phyloP scores from a whole-genome alignment of 306 rosid genomes.

The Castanopsis chinensis region DNA sequence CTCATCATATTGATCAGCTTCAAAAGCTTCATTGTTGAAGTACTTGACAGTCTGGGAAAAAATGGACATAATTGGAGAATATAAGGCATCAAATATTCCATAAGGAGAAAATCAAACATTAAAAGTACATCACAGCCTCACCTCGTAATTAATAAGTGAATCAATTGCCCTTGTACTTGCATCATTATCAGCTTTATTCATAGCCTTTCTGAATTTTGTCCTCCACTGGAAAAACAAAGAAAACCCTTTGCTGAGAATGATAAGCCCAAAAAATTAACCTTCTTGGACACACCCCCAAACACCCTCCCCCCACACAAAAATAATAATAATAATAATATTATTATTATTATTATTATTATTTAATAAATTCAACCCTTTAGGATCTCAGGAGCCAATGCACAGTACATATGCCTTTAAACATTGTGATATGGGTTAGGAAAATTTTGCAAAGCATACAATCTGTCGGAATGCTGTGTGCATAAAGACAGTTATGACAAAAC shows the following conservation, averaged over 20 bases:
- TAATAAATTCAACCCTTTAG: background rate
- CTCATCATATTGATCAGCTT: slow-evolving; percentile 70
- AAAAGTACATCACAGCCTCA: slow-evolving; percentile 25
- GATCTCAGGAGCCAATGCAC: background rate
- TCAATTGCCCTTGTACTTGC: slow-evolving; percentile 84
- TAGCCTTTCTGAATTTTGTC: slow-evolving; percentile 90
- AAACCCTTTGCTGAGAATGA: slow-evolving; percentile 5
- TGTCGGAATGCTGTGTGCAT: background rate
- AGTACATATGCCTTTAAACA: background rate
- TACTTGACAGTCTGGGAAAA: slow-evolving; percentile 82
- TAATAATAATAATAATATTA: too few species aligned
- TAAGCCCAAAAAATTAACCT: background rate
- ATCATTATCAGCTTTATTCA: slow-evolving; percentile 97
- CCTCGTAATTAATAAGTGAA: slow-evolving; percentile 98
- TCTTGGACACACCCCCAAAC: background rate
- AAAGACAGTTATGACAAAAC: background rate
- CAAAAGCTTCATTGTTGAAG: slow-evolving; percentile 87
- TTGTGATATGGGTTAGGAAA: background rate
- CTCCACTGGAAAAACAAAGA: slow-evolving; percentile 77
- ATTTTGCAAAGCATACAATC: background rate
- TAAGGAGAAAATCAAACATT: background rate
- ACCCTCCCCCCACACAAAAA: background rate
- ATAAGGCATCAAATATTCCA: background rate
- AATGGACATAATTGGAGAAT: background rate
- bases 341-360: too few species aligned